Percentiles rank a stretch among this genome's conserved stretches.
Conservation (phyloP, 1,284 basidiomycete genomes). For the Boletus austroedulis region DNA sequence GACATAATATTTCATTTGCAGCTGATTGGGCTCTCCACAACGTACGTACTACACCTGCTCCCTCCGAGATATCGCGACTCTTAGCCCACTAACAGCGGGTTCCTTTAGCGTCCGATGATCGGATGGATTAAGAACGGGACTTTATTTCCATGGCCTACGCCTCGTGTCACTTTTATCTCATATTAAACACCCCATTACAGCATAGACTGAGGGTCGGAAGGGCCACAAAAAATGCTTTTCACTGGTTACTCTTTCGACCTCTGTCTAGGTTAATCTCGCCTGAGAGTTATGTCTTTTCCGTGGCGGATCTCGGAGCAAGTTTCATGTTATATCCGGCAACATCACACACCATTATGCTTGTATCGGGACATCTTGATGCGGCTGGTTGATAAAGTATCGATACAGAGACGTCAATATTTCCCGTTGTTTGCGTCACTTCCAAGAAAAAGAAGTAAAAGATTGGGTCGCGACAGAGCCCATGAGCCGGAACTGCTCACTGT, state of each 20-base stretch:
- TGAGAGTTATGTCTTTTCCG: not conserved
- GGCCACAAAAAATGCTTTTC: slow-evolving; percentile 3
- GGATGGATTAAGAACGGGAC: slow-evolving; percentile 13
- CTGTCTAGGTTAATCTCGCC: slow-evolving; percentile 30
- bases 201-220: slow-evolving; percentile 12
- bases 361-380: not conserved
- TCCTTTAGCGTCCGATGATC: slow-evolving; percentile 24
- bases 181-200: slow-evolving; percentile 23
- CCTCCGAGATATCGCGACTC: slow-evolving; percentile 9
- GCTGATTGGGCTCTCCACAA: slow-evolving; percentile 13
- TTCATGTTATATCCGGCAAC: not conserved
- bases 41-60: slow-evolving; percentile 19
- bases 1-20: slow-evolving; percentile 10
- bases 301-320: slow-evolving; percentile 17
- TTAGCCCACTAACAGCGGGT: slow-evolving; percentile 13
- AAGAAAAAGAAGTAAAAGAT: slow-evolving; percentile 7
- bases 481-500: not conserved
- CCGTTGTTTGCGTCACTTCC: not conserved
- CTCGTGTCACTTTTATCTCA: slow-evolving; percentile 21
- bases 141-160: slow-evolving; percentile 15
- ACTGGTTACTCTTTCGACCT: slow-evolving; percentile 12
- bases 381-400: not conserved
- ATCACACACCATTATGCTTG: not conserved
- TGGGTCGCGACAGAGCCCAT: slow-evolving; percentile 12
- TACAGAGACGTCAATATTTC: not conserved